phyloP scores from a whole-genome alignment of 345 rosid species.

The Mercurialis annua region DNA sequence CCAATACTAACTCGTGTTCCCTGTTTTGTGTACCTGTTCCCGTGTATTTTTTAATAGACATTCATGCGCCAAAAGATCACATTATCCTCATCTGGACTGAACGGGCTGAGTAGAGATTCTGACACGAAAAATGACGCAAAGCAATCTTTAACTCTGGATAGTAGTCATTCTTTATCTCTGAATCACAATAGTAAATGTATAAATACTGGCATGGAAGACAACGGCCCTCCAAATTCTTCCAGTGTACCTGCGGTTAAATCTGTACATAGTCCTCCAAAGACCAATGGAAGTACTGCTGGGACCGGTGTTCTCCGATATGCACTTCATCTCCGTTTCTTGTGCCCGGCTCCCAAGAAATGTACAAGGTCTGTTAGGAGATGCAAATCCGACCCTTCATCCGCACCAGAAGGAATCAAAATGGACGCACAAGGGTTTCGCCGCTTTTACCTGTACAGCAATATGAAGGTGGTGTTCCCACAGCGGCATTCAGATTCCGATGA shows the following conservation, averaged over 20 bases:
- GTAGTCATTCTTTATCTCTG: slow-evolving; percentile 13
- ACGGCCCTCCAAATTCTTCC: slow-evolving; percentile 14
- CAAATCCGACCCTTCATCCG: slow-evolving; percentile 22
- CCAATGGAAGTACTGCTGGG: slow-evolving; percentile 9
- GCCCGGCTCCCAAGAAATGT: slow-evolving; percentile 17
- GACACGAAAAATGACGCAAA: slow-evolving; percentile 12
- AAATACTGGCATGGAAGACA: slow-evolving; percentile 1
- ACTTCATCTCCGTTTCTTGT: slow-evolving; percentile 25
- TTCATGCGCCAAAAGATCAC: slow-evolving; percentile 89
- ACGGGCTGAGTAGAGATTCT: slow-evolving; percentile 4
- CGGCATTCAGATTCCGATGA: slow-evolving; percentile 93
- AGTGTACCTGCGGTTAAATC: slow-evolving; percentile 1
- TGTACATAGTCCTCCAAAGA: slow-evolving; percentile 19
- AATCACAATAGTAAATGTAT: slow-evolving; percentile 1
- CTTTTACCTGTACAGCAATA: slow-evolving; percentile 73
- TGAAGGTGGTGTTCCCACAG: slow-evolving; percentile 90
- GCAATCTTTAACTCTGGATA: slow-evolving; percentile 9
- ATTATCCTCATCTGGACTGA: slow-evolving; percentile 48
- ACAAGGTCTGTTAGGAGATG: slow-evolving; percentile 22
- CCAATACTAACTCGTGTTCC: not conserved
- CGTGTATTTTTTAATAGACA: slow-evolving; percentile 43
- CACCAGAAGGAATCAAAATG: slow-evolving; percentile 12
- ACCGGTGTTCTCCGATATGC: slow-evolving; percentile 27
- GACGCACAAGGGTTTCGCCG: slow-evolving; percentile 45
- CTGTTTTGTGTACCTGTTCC: not conserved